These are phyloP conservation scores for Aspergillus melleus DNA, from an alignment of 2,329 filamentous ascomycete genomes.

Conservation along the genomic window DNA sequence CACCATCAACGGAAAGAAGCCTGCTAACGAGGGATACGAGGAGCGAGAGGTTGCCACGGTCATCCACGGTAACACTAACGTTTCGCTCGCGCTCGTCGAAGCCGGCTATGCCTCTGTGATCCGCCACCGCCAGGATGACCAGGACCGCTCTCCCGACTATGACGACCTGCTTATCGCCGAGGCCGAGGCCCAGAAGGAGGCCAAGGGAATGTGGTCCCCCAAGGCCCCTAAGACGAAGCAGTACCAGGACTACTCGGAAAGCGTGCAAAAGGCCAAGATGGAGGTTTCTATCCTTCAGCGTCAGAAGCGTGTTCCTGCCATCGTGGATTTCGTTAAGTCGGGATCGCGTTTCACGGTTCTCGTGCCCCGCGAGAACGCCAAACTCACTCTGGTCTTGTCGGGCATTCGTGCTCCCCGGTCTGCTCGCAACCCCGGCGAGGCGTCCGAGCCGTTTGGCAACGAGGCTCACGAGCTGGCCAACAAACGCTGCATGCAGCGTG, in stretches of 20 bases:
- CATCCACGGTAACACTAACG: slow-evolving; percentile 78
- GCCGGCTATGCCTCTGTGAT: slow-evolving; percentile 93
- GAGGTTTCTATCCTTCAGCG: slow-evolving; percentile 83
- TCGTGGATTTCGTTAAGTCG: slow-evolving; percentile 98
- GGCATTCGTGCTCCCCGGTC: slow-evolving; percentile 89
- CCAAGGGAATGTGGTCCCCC: slow-evolving; percentile 92
- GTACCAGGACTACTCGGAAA: slow-evolving; percentile 89
- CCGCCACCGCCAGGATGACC: slow-evolving; percentile 90
- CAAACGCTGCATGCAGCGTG: slow-evolving; percentile 84
- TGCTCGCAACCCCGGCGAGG: slow-evolving; percentile 74
- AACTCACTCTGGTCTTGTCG: slow-evolving; percentile 90
- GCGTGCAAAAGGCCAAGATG: slow-evolving; percentile 90
- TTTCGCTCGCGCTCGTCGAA: slow-evolving; percentile 82
- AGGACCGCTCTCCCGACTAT: slow-evolving; percentile 90
- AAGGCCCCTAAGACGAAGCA: slow-evolving; percentile 82
- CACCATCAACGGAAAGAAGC: slow-evolving; percentile 84
- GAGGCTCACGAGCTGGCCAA: slow-evolving; percentile 92
- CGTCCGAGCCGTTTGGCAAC: slow-evolving; percentile 89
- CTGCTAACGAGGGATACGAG: slow-evolving; percentile 86
- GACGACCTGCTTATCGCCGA: slow-evolving; percentile 58
- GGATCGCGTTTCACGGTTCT: slow-evolving; percentile 91
- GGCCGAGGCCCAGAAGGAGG: slow-evolving; percentile 71
- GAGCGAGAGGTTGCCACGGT: slow-evolving; percentile 93
- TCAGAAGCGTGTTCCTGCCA: slow-evolving; percentile 86
- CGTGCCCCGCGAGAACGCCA: slow-evolving; percentile 87